Conservation (phyloP, 176 grass and related monocot species). For the Triticum turgidum region DNA sequence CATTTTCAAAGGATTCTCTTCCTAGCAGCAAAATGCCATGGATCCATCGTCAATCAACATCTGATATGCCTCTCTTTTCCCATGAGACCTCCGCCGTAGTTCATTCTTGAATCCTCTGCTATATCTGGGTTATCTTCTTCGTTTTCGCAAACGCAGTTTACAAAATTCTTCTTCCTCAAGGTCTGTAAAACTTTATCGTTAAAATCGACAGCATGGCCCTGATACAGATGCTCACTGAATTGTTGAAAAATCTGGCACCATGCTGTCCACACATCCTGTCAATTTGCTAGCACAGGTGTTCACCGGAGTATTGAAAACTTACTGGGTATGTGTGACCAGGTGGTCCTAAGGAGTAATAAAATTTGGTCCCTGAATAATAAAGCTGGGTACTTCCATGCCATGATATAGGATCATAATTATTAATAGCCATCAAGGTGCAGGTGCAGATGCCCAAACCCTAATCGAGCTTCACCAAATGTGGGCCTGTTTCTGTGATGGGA, state of each 20-base stretch:
- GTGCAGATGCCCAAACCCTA: constrained; percentile 24
- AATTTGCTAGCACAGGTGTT: not conserved
- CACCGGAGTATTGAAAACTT: not conserved
- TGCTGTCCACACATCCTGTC: constrained; percentile 1
- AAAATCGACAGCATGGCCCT: not conserved
- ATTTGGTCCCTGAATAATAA: not conserved
- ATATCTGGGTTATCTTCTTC: not conserved
- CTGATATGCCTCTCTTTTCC: not conserved
- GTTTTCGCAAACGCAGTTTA: not conserved
- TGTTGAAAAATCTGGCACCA: constrained; percentile 5
- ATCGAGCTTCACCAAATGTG: constrained; percentile 10
- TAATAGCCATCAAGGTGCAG: constrained; percentile 11
- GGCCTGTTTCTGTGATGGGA: constrained; percentile 26
- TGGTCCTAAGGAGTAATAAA: not conserved
- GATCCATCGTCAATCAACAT: constrained; percentile 33
- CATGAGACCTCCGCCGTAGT: constrained; percentile 20
- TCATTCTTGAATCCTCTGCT: not conserved
- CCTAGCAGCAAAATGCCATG: constrained; percentile 20
- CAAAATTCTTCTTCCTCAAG: not conserved
- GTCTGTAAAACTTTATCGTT: not conserved
- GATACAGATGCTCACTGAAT: not conserved
- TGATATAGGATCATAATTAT: not conserved
- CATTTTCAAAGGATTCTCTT: not conserved
- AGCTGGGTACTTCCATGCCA: constrained; percentile 3
- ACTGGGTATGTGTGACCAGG: constrained; percentile 12